Conservation (phyloP, 2,329 filamentous ascomycete species). For the Aspergillus glaucus region DNA sequence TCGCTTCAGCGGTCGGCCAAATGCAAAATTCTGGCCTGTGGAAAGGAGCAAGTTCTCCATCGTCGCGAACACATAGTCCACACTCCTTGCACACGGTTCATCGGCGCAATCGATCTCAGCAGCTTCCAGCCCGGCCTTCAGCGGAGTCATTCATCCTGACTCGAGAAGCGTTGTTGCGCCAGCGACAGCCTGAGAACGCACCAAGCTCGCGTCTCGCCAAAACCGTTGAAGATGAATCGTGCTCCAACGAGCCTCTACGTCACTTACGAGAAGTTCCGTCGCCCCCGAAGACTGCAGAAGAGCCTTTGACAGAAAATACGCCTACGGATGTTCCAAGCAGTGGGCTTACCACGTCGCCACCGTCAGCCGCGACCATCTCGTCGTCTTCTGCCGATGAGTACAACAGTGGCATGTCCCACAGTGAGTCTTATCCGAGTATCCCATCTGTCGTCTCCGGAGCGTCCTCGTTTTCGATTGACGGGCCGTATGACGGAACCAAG, state of each 20-base stretch:
- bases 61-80: conserved; percentile 7
- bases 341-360: conserved; percentile 30
- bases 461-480: conserved; percentile 40
- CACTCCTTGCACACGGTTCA: conserved; percentile 16
- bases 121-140: conserved; percentile 23
- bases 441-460: conserved; percentile 41
- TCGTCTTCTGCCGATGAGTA: conserved; percentile 42
- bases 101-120: conserved; percentile 33
- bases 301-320: conserved; percentile 4
- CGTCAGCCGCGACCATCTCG: conserved; percentile 42
- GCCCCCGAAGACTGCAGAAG: conserved; percentile 10
- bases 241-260: conserved; percentile 14
- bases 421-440: conserved; percentile 43
- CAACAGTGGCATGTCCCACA: conserved; percentile 42
- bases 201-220: conserved; percentile 3
- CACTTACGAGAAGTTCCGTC: conserved; percentile 11
- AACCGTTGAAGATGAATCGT: conserved; percentile 19
- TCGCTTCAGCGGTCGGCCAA: conserved; percentile 39
- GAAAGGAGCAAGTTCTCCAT: conserved; percentile 17
- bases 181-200: conserved; percentile 20
- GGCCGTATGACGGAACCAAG: conserved; percentile 16
- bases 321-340: conserved; percentile 14
- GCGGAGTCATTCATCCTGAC: conserved; percentile 31
- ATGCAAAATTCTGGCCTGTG: conserved; percentile 34
- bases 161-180: conserved; percentile 29